phyloP scores from a whole-genome alignment of 805 yeast species.

The Hanseniaspora mollemarum region DNA sequence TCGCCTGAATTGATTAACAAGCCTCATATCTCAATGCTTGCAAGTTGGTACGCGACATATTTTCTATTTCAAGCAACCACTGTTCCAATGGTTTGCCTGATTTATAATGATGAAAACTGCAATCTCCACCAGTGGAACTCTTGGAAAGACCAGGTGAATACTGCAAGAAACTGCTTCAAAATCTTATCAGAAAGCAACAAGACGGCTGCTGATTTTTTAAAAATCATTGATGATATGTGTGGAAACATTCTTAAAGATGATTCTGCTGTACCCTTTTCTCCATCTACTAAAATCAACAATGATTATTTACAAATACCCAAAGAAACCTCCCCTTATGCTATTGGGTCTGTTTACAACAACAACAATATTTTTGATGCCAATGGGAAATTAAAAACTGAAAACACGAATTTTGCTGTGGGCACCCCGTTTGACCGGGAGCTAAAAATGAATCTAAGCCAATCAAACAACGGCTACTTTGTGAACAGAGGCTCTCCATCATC shows the following conservation, averaged over 20 bases:
- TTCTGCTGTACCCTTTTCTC: conserved; percentile 13
- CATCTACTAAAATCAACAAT: background rate
- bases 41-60: conserved; percentile 54
- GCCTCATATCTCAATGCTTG: conserved; percentile 35
- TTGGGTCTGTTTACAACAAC: conserved; percentile 14
- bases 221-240: conserved; percentile 15
- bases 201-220: conserved; percentile 15
- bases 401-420: conserved; percentile 7
- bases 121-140: conserved; percentile 9
- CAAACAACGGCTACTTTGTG: background rate
- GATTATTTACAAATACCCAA: background rate
- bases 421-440: conserved; percentile 4
- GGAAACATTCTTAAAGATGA: conserved; percentile 12
- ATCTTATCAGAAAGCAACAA: conserved; percentile 9
- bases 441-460: background rate
- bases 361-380: conserved; percentile 13
- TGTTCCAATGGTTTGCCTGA: conserved; percentile 34
- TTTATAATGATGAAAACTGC: conserved; percentile 14
- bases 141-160: conserved; percentile 14
- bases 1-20: conserved; percentile 18
- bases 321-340: conserved; percentile 11
- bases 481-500: conserved; percentile 1
- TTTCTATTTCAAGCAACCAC: conserved; percentile 53
- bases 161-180: conserved; percentile 2
- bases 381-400: conserved; percentile 5